Base-by-base conservation (phyloP, 2,329 filamentous ascomycete genomes). In the Trichothecium roseum region DNA sequence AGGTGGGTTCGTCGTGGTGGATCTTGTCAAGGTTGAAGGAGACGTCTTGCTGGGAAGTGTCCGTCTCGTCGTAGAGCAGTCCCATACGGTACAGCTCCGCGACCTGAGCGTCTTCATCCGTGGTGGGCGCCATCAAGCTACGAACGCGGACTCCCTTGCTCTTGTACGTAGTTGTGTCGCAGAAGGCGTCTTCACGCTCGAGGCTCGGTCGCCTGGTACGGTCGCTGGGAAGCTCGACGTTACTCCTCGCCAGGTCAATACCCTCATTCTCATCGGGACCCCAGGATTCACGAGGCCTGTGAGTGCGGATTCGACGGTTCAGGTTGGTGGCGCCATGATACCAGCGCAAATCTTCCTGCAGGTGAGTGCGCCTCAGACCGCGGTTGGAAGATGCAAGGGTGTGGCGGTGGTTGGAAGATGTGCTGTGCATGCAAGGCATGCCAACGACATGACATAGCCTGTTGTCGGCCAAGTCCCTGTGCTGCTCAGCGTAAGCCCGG, bases 151-250 rank as follows among this genome's bases (percentile, higher is more conserved):
- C 45, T 17, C 18, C 30, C 31, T 48, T 48, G 30, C 42, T 43
- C 48, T 57, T 64, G 34, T 51, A 42, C 0, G 62, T 66, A 15
- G 51, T 50, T 4, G 51, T 50, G 31, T 65, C 62, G 30, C 59
- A 52, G 28, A 69, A 69, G 5, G 66, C 66, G 30, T 66, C 63
- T 43, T 69, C 58, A 8, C 66, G 52, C 41, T 66, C 64, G 16
- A 69, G 54, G 1, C 56, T 57, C 2, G 65, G 65, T 8, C 50
- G 51, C 8, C 60, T 54, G n/a, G 40, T 40, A 26, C 47, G 39
- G 39, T 65, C 62, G 22, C 55, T 51, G 3, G 61, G 60, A 3
- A 63, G 50, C n/a, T 49, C 46, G n/a, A 56, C 40, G 28, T 47
- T 42, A 38, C 54, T 57, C 14, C 46, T 47, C 1, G 60, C 60